These are phyloP conservation scores for Pisolithus thermaeus DNA, from an alignment of 1,284 basidiomycete genomes.

Conservation along the genomic window DNA sequence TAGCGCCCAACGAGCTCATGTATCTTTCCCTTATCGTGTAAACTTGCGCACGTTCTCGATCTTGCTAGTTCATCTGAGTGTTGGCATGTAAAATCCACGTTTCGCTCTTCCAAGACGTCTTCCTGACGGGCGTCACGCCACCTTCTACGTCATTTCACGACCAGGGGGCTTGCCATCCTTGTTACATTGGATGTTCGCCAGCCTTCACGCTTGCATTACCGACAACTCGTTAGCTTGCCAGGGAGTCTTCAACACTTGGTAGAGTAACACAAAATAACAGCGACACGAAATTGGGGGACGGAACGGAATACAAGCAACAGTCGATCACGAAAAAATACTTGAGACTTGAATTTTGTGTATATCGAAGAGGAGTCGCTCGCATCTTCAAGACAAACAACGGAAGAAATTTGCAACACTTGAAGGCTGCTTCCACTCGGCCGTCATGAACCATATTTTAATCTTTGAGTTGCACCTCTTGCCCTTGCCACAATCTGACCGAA, in stretches of 20 bases:
- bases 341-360: constrained; percentile 41
- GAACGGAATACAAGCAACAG: constrained; percentile 30
- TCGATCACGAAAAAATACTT: constrained; percentile 35
- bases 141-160: constrained; percentile 10
- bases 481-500: constrained; percentile 23
- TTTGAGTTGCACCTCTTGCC: constrained; percentile 27
- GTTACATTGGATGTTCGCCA: constrained; percentile 20
- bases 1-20: background rate
- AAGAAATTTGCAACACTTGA: constrained; percentile 32
- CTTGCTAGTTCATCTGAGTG: background rate
- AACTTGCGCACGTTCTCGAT: background rate
- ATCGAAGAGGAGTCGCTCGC: constrained; percentile 28
- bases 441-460: constrained; percentile 30
- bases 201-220: constrained; percentile 32
- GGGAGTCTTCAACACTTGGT: constrained; percentile 35
- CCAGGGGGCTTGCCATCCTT: constrained; percentile 10
- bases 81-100: background rate
- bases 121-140: background rate
- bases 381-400: constrained; percentile 33
- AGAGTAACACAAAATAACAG: constrained; percentile 36
- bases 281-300: constrained; percentile 31
- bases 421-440: constrained; percentile 24
- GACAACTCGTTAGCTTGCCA: constrained; percentile 33
- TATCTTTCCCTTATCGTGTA: background rate
- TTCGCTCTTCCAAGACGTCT: background rate